Evolutionary conservation across 1,139 yeast species (phyloP).

Genomic region (Candida sanyaensis): DNA sequence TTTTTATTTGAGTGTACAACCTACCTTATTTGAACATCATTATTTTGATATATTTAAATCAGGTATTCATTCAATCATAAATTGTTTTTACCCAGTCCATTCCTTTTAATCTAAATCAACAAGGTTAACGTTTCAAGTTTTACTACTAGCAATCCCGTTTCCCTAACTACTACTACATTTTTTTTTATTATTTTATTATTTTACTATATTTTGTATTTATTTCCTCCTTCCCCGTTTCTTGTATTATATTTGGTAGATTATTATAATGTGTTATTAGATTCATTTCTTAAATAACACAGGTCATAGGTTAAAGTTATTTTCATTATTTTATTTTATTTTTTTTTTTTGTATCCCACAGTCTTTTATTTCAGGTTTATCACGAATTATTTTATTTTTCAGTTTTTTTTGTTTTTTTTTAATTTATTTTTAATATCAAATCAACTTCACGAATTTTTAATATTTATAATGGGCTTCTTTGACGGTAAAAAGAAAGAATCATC

Average conservation of each 20-base stretch:
- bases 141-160: no score
- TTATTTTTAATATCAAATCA: not conserved
- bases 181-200: not conserved
- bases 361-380: not conserved
- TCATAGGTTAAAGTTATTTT: constrained; percentile 2
- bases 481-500: constrained; percentile 5
- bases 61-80: no score
- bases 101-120: no score
- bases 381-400: not conserved
- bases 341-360: not conserved
- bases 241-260: constrained; percentile 5
- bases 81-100: no score
- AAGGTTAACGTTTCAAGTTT: no score
- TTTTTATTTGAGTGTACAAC: no score
- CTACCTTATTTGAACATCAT: no score
- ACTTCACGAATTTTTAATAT: not conserved
- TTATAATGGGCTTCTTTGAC: constrained; percentile 5
- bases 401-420: not conserved
- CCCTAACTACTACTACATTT: not conserved
- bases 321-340: no score
- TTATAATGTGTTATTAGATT: constrained; percentile 2
- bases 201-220: not conserved
- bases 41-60: no score
- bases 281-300: not conserved
- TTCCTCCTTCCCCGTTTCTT: not conserved